A percentile compares a stretch with the other conserved stretches of the same genome.
Conservation (phyloP, 1,284 basidiomycete species). For the Ganoderma lingzhi region DNA sequence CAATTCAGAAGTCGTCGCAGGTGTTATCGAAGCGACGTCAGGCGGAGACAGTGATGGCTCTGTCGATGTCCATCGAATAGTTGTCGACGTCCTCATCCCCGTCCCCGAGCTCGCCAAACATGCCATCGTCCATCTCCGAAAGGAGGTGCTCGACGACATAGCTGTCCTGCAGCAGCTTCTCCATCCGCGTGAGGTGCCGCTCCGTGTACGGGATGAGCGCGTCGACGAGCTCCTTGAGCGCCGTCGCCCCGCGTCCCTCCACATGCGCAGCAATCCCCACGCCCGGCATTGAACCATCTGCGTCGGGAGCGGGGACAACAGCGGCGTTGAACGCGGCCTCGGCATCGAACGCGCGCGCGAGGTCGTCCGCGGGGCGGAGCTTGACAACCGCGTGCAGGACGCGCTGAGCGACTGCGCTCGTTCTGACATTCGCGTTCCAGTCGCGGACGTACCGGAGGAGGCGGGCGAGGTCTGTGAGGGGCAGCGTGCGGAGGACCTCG, state of each 20-base stretch:
- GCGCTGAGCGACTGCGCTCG: slow-evolving; percentile 86
- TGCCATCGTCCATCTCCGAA: slow-evolving; percentile 89
- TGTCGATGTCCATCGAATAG: slow-evolving; percentile 37
- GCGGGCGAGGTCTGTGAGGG: slow-evolving; percentile 78
- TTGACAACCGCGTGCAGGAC: slow-evolving; percentile 88
- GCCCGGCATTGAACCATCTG: slow-evolving; percentile 43
- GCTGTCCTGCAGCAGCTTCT: slow-evolving; percentile 90
- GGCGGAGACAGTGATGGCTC: slow-evolving; percentile 31
- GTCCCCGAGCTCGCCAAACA: slow-evolving; percentile 59
- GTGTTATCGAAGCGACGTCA: slow-evolving; percentile 14
- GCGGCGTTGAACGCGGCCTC: slow-evolving; percentile 35
- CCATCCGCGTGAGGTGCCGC: slow-evolving; percentile 87
- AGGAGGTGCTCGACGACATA: slow-evolving; percentile 94
- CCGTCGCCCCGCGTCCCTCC: slow-evolving; percentile 46
- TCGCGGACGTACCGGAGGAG: slow-evolving; percentile 87
- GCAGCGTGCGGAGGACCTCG: slow-evolving; percentile 79
- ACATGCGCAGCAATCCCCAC: slow-evolving; percentile 1
- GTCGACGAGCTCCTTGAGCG: slow-evolving; percentile 82
- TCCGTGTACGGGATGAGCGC: slow-evolving; percentile 94
- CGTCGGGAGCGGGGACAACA: slow-evolving; percentile 35
- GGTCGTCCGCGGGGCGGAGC: slow-evolving; percentile 74
- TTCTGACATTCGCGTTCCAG: slow-evolving; percentile 95
- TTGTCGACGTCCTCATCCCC: slow-evolving; percentile 56
- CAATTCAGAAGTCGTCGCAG: neutral
- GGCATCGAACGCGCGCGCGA: slow-evolving; percentile 73